Base-by-base conservation (phyloP, 805 yeast species). In the Saccharomycopsis sp. region DNA sequence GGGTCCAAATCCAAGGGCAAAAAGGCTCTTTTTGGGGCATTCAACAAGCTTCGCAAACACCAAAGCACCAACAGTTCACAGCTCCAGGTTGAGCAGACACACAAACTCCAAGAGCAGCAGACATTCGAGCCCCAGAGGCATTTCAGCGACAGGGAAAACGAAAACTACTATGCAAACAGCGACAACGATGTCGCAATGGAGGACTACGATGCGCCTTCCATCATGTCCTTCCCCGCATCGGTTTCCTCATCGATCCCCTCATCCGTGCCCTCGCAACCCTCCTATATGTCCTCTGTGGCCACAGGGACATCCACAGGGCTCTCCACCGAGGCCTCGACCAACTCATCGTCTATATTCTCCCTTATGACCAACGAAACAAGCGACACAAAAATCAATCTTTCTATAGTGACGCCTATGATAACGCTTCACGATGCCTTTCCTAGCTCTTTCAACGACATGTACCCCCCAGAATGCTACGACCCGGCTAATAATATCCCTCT, bases 381-480 rank as follows among this genome's bases (percentile, higher is more conserved):
- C 16, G 23, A 34, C 2, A 41, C 57, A 15, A 40, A 57, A 14
- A 44, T 61, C 12, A 58, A 50, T 37, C 52, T 60, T 14, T 8
- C 60, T 4, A 50, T 54, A 15, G 3, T 52, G 2, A 55, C 57
- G 3, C 56, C 59, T 15, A 54, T 62, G 41, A 54, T 75, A 2
- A 65, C 77, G 0, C 66, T 83, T 34, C 73, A 76, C 54, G 78
- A 81, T 23, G 83, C 81, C 0, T 63, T 83, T n/a, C 88, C 88
- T 0, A 67, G 67, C 15, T 71, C 71, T 24, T 84, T 76, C 63
- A 65, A 70, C 20, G 83, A 81, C 64, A 81, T 82, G 80, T 84
- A 84, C 65, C 70, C 83, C 0, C 78, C 83, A 1, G 87, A 83
- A 58, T 67, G 81, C 12, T 73, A 75, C 44, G 78, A 77, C 57